Evolutionary conservation across 352 stramenopile genomes (phyloP).

Genomic region (Phytophthora cactorum): DNA sequence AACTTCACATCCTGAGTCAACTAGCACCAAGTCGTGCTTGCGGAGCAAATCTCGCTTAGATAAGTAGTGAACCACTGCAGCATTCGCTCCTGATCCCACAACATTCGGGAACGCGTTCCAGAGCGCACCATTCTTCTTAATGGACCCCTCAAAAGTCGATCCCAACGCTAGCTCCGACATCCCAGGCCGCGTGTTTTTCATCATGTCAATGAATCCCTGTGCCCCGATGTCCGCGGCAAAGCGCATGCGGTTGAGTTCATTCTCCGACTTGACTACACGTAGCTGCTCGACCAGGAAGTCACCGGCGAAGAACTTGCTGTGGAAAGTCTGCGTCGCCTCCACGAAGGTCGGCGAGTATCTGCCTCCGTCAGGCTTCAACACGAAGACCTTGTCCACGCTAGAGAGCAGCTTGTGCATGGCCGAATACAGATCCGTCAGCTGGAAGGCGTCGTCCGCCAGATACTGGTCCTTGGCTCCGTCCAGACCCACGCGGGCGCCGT

Average conservation of each 20-base stretch:
- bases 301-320: conserved; percentile 76
- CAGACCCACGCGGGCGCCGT: conserved; percentile 71
- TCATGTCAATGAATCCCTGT: conserved; percentile 80
- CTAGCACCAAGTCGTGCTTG: conserved; percentile 79
- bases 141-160: conserved; percentile 71
- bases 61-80: conserved; percentile 87
- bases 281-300: conserved; percentile 81
- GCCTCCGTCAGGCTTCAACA: conserved; percentile 65
- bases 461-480: conserved; percentile 66
- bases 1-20: conserved; percentile 85
- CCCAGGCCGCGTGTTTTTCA: conserved; percentile 60
- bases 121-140: conserved; percentile 76
- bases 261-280: conserved; percentile 74
- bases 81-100: conserved; percentile 77
- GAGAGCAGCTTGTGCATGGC: conserved; percentile 64
- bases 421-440: conserved; percentile 61
- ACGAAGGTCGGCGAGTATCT: conserved; percentile 65
- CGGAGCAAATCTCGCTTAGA: conserved; percentile 69
- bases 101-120: conserved; percentile 88
- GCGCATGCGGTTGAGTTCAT: conserved; percentile 78
- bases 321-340: conserved; percentile 61
- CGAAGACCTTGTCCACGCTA: conserved; percentile 69
- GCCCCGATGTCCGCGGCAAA: conserved; percentile 71
- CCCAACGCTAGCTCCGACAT: conserved; percentile 81
- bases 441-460: conserved; percentile 70